phyloP scores from a whole-genome alignment of 2,329 filamentous ascomycete genomes.

The Claviceps sp. region DNA sequence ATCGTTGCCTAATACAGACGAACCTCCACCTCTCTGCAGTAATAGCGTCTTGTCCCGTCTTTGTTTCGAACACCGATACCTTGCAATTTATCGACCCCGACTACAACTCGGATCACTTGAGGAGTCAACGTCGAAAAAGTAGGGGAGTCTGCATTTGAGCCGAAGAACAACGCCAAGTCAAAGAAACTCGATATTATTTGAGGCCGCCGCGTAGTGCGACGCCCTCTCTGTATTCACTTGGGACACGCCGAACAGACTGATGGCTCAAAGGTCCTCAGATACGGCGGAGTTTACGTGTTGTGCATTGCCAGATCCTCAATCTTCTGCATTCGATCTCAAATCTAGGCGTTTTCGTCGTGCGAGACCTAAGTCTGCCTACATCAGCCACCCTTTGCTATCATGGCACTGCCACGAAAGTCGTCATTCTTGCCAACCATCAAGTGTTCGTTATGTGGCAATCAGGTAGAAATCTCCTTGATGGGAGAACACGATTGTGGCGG shows the following conservation, averaged over 20 bases:
- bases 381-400: conserved; percentile 11
- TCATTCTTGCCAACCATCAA: conserved; percentile 72
- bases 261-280: background rate
- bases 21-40: too few species aligned
- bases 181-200: background rate
- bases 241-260: background rate
- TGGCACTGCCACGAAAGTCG: conserved; percentile 45
- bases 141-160: too few species aligned
- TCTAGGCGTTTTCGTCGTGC: background rate
- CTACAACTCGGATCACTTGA: too few species aligned
- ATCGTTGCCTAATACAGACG: too few species aligned
- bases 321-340: background rate
- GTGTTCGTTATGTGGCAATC: conserved; percentile 64
- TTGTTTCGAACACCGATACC: too few species aligned
- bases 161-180: too few species aligned
- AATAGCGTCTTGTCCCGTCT: too few species aligned
- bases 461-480: conserved; percentile 77
- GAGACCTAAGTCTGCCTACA: background rate
- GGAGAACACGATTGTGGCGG: conserved; percentile 65
- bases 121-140: too few species aligned
- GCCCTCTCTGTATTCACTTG: background rate
- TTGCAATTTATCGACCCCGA: too few species aligned
- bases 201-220: background rate
- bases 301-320: background rate
- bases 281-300: background rate